Conservation (phyloP, 2,329 filamentous ascomycete species). For the Aureobasidium vineae region DNA sequence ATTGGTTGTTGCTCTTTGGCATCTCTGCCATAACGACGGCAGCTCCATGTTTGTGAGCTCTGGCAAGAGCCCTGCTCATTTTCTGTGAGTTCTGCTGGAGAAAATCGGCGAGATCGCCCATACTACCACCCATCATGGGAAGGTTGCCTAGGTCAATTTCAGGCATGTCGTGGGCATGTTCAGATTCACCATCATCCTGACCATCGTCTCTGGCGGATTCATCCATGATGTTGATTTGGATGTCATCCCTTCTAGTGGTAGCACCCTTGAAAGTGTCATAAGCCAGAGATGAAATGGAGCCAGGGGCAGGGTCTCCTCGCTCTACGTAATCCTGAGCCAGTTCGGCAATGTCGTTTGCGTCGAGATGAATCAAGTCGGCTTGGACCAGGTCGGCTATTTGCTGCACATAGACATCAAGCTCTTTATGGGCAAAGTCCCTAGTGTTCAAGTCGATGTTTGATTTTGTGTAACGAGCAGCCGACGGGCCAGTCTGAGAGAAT, state of each 20-base stretch:
- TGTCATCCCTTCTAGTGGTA: background rate
- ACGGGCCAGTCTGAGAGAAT: conserved; percentile 25
- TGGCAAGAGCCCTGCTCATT: background rate
- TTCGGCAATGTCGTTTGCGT: conserved; percentile 67
- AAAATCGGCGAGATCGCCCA: background rate
- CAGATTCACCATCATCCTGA: conserved; percentile 9
- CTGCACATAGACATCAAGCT: conserved; percentile 60
- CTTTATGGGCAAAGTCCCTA: conserved; percentile 53
- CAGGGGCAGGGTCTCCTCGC: conserved; percentile 50
- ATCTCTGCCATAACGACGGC: conserved; percentile 4
- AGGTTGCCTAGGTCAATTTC: background rate
- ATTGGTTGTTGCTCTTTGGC: background rate
- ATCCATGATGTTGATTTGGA: conserved; percentile 7
- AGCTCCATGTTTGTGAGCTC: background rate
- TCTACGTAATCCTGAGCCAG: conserved; percentile 69
- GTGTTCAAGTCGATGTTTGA: conserved; percentile 61
- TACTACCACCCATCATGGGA: background rate
- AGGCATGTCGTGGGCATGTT: conserved; percentile 4
- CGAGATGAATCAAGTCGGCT: conserved; percentile 67
- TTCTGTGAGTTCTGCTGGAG: background rate
- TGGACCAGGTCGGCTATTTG: conserved; percentile 60
- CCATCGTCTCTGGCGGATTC: conserved; percentile 5
- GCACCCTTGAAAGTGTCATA: conserved; percentile 54
- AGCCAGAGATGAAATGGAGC: conserved; percentile 46
- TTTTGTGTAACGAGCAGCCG: conserved; percentile 39